Evolutionary conservation across 2,329 filamentous ascomycete species (phyloP).

Genomic region (Pseudocercospora fijiensis): DNA sequence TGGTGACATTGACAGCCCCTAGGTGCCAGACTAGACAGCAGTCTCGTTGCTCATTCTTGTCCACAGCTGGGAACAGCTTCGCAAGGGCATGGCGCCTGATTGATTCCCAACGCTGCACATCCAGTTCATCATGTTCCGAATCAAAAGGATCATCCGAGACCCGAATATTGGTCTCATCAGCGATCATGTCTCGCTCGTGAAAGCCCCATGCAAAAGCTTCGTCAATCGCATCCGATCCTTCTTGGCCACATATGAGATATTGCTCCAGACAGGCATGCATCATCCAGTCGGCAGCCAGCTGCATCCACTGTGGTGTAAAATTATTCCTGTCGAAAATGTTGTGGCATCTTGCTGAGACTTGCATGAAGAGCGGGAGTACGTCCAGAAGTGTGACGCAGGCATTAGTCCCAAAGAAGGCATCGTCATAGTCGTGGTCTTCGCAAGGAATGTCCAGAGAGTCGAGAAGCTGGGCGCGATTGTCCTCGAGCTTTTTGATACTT

Average conservation of each 20-base stretch:
- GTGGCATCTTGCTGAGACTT: conserved; percentile 45
- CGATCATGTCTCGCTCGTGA: conserved; percentile 28
- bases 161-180: conserved; percentile 25
- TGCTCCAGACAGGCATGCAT: conserved; percentile 53
- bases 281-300: conserved; percentile 51
- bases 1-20: conserved; percentile 30
- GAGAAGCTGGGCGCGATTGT: conserved; percentile 30
- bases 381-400: conserved; percentile 40
- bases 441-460: conserved; percentile 25
- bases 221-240: conserved; percentile 41
- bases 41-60: neutral
- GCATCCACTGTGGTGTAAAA: conserved; percentile 45
- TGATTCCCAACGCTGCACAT: conserved; percentile 39
- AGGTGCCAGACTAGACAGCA: conserved; percentile 33
- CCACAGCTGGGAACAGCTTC: conserved; percentile 23
- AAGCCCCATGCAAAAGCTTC: conserved; percentile 51
- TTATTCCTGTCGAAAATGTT: conserved; percentile 36
- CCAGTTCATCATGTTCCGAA: conserved; percentile 34
- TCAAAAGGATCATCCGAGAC: conserved; percentile 14
- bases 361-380: conserved; percentile 51
- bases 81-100: conserved; percentile 40
- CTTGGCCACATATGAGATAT: conserved; percentile 42
- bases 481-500: conserved; percentile 18
- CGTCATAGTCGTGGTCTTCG: conserved; percentile 29
- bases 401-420: conserved; percentile 40